Conservation (phyloP, 148 eudicot species). For the Agrostemma githago region DNA sequence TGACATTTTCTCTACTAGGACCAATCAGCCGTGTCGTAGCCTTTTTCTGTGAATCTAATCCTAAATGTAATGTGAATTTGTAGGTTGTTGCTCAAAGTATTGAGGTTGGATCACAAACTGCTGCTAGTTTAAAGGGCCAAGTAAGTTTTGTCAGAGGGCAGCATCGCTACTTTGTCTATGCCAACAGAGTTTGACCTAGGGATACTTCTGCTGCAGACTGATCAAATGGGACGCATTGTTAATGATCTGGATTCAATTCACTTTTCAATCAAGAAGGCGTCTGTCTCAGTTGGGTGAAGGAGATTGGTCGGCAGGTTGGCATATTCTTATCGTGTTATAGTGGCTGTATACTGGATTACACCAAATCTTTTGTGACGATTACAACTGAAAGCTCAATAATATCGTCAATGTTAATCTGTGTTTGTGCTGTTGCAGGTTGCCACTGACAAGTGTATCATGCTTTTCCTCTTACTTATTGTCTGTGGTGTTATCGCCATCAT, state of each 20-base stretch:
- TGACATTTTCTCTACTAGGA: slow-evolving; percentile 17
- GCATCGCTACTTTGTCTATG: slow-evolving; percentile 6
- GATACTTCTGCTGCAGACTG: slow-evolving; percentile 50
- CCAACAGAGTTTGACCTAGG: slow-evolving; percentile 14
- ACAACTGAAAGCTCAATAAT: neutral
- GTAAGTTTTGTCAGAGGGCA: slow-evolving; percentile 39
- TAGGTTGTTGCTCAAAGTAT: slow-evolving; percentile 88
- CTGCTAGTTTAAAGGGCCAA: slow-evolving; percentile 76
- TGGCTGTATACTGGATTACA: neutral
- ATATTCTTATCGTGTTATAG: neutral
- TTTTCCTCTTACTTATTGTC: slow-evolving; percentile 81
- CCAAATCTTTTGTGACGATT: neutral
- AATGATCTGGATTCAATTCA: slow-evolving; percentile 91
- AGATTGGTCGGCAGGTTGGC: slow-evolving; percentile 89
- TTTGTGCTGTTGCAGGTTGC: slow-evolving; percentile 58
- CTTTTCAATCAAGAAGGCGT: slow-evolving; percentile 90
- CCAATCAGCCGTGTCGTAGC: neutral
- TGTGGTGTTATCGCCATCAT: slow-evolving; percentile 90
- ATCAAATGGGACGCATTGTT: slow-evolving; percentile 92
- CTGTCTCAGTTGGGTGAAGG: slow-evolving; percentile 90
- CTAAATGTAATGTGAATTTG: slow-evolving; percentile 1
- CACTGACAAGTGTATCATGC: slow-evolving; percentile 94
- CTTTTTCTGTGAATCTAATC: neutral
- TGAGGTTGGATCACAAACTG: slow-evolving; percentile 91
- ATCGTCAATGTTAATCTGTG: slow-evolving; percentile 11